Evolutionary conservation across 1,139 yeast species (phyloP).

Genomic region (Sugiyamaella grinbergsii): DNA sequence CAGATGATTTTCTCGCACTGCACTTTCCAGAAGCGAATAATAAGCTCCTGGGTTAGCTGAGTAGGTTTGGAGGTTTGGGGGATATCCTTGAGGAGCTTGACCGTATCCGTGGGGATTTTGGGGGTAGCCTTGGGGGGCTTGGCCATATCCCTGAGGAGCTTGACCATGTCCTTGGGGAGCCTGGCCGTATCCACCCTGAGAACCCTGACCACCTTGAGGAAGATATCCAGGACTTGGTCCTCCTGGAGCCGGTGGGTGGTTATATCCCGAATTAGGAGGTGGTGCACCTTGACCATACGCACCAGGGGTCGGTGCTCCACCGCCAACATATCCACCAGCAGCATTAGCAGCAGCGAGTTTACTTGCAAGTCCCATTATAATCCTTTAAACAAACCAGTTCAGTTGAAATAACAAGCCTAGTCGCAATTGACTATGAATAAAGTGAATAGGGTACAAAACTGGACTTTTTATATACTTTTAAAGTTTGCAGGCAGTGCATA

Average conservation of each 20-base stretch:
- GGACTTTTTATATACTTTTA: too few species aligned
- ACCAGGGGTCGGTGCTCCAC: constrained; percentile 18
- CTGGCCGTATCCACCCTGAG: constrained; percentile 19
- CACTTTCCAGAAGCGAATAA: constrained; percentile 32
- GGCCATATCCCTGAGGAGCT: constrained; percentile 23
- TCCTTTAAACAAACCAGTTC: too few species aligned
- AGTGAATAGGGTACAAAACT: too few species aligned
- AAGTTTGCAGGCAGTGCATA: too few species aligned
- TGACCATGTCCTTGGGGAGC: constrained; percentile 18
- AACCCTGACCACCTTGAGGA: constrained; percentile 21
- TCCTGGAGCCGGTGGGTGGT: background rate
- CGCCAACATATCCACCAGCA: constrained; percentile 12
- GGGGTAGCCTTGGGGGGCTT: constrained; percentile 16
- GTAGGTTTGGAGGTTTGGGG: background rate
- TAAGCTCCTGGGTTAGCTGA: constrained; percentile 12
- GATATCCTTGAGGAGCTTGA: background rate
- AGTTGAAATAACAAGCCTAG: too few species aligned
- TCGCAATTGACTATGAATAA: too few species aligned
- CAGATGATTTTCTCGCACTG: constrained; percentile 39
- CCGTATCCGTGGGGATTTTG: background rate
- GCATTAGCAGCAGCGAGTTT: constrained; percentile 32
- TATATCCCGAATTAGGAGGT: too few species aligned
- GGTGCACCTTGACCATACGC: too few species aligned
- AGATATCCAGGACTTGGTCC: constrained; percentile 23
- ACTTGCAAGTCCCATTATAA: constrained; percentile 40